Evolutionary conservation across 805 yeast genomes (phyloP), one percentile per base, ranked within the genome.

Genomic region (Sugiyamaella mastotermitis): DNA sequence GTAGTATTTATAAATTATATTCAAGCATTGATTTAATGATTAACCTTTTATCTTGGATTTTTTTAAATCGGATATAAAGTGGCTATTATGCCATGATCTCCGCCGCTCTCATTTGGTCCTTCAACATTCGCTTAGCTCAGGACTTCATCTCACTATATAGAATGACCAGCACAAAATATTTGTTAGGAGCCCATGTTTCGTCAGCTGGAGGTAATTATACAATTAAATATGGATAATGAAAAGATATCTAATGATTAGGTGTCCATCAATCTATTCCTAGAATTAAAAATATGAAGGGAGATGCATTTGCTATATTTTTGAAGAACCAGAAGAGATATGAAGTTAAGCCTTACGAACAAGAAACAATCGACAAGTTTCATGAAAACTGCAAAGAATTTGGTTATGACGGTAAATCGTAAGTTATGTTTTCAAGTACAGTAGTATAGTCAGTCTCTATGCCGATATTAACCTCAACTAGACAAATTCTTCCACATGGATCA

Each of bases 301-400:
- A 85, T 52, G 74, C 94, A 32, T 87, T 92, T 68, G 97, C 97
- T 0, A 62, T 92, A 50, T 92, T 92, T 57, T 65, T 92, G 47
- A 88, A 88, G 56, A 82, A 85, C 37, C 97, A 96, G 22, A 72
- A 94, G 45, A 75, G 82, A 55, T 92, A 97, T 97, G 82, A 72
- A 1, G 80, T 95, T 1, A 90, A 95, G 14, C 80, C 76, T 43
- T 73, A 79, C 45, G 69, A 78, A 10, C 68, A 68, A 13, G 80
- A 75, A 17, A 95, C 85, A 55, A 79, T 80, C 8, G 58, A 56
- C 3, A 73, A 76, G 45, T 92, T 92, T 62, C 71, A 71, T 45
- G 63, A 65, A 5, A 64, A 76, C 15, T 86, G 96, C 56, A 62
- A 69, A 38, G 61, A 74, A 39, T 69, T 69, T 54, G 75, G 79